Base-by-base conservation (phyloP, 345 rosid species). In the Schrenkiella parvula region DNA sequence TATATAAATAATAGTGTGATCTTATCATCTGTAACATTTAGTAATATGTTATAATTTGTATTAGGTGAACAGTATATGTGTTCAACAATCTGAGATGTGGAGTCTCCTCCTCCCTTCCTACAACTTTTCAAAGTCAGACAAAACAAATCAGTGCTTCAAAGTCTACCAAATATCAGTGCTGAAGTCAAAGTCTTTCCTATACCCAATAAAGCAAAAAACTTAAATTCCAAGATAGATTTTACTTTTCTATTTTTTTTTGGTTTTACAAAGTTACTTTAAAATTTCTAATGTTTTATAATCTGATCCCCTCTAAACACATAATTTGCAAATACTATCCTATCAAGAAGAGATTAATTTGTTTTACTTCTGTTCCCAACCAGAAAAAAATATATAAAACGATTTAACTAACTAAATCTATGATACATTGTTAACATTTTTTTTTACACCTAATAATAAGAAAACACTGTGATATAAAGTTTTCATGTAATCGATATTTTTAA, bases 171-270 rank as follows among this genome's bases (percentile, higher is more conserved):
- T 75, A 15, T 68, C 48, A 75, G 74, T 75, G 79, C 69, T 66
- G 41, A 75, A 68, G 79, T 75, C 79, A 68, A 68, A 68, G 79
- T 75, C 64, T 50, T 59, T 68, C 73, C 47, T 59, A 59, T 31
- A 68, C 69, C 68, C 48, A 66, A 50, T 59, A 66, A 59, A 58
- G 60, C 37, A 46, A 50, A 55, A 8, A 25, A 34, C 78, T 66
- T 47, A 47, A 58, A 38, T 74, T 66, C 44, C 46, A 74, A 28
- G 73, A 48, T 58, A 66, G 37, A 74, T 66, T 66, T 73, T 74
- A 58, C 43, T 44, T 64, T 72, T 63, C 37, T 19, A 38, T 14
- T 5, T 17, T 44, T 50, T n/a, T 32, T n/a, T 10, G 11, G 26
- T 25, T 47, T 13, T 3, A 26, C 38, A 66, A 25, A 37, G 2